Base-by-base conservation (phyloP, 805 yeast species). In the Wickerhamomyces subpelliculosus region DNA sequence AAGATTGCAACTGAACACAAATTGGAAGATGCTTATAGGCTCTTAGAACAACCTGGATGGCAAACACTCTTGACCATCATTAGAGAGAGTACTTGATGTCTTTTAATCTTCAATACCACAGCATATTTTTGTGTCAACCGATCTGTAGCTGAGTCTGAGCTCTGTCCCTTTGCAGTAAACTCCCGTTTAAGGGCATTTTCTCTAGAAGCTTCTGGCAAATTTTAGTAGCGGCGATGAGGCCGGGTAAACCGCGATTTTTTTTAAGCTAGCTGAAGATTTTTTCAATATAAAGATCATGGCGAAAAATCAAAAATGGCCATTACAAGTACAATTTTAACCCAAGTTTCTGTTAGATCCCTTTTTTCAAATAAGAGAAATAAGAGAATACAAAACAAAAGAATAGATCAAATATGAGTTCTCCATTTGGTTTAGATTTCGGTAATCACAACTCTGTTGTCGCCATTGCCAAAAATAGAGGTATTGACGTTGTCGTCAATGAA, bases 371-470 rank as follows among this genome's bases (percentile, higher is more conserved):
- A n/a, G n/a, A n/a, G n/a, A n/a, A n/a, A n/a, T n/a, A n/a, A n/a
- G n/a, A 28, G 22, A 17, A n/a, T 23, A 22, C 24, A 25, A 13
- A 20, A 17, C n/a, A 5, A 34, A 17, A 4, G 13, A 8, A 20
- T 11, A 30, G 24, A 34, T 10, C n/a, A n/a, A 39, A 36, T 30
- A 88, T 87, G 96, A 84, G 95, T 67, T 75, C 82, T 61, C 96
- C 96, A 68, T 84, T 89, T 60, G 98, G 98, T 73, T 81, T 93
- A 67, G 98, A 93, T 78, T 83, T 93, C 62, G 98, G 98, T 70
- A 88, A 88, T 72, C 75, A 78, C 73, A 84, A 77, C 74, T 80
- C 96, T 48, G 97, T 90, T 52, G 76, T 90, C 61, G 97, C 95
- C 31, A 83, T 95, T 61, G 98, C 98, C 47, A 84, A 90, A 65